Percentiles rank a stretch among this genome's conserved stretches.
These are phyloP conservation scores for Aristolochia fimbriata DNA, from an alignment of 164 flowering plant species.

Conservation along the genomic window DNA sequence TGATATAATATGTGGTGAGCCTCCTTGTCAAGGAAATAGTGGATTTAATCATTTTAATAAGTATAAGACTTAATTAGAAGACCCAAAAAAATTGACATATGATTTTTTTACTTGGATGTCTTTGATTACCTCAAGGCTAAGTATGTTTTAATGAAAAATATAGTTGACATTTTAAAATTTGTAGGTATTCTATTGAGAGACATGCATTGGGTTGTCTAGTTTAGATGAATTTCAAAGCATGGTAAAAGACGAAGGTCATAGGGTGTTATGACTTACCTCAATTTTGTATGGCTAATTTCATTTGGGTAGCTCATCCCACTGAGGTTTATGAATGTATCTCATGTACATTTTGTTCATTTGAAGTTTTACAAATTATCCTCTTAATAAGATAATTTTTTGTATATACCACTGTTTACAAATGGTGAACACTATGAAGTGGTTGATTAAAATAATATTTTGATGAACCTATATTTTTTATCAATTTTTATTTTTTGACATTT, in stretches of 20 bases:
- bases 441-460: neutral
- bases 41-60: conserved; percentile 77
- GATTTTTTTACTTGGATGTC: conserved; percentile 79
- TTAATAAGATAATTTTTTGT: no score
- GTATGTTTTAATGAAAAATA: conserved; percentile 96
- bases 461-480: neutral
- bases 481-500: no score
- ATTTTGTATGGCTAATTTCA: conserved; percentile 62
- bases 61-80: conserved; percentile 36
- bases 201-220: conserved; percentile 66
- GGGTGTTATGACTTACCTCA: conserved; percentile 86
- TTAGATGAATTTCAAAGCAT: conserved; percentile 52
- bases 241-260: conserved; percentile 72
- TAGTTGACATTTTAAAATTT: conserved; percentile 63
- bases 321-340: conserved; percentile 22
- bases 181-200: conserved; percentile 54
- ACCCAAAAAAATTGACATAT: conserved; percentile 53
- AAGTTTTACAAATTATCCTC: no score
- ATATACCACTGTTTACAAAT: no score
- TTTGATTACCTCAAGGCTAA: conserved; percentile 42
- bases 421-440: no score
- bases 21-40: conserved; percentile 93
- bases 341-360: neutral
- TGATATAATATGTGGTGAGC: conserved; percentile 87
- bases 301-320: conserved; percentile 76